Evolutionary conservation across 1,284 basidiomycete genomes (phyloP).

Genomic region (Coniophora puteana): DNA sequence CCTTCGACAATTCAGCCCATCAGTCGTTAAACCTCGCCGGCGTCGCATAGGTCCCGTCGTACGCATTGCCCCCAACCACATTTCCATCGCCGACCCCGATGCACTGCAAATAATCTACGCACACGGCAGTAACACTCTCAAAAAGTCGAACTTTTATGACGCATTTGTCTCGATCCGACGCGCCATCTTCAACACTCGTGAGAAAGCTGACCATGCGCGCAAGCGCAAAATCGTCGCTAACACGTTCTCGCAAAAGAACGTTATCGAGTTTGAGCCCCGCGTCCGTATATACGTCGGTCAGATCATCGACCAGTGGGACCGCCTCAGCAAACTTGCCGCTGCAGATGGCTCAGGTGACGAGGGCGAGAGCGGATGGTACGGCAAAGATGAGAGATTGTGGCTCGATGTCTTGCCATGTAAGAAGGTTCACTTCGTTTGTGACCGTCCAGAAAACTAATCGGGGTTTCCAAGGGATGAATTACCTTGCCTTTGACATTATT

Average conservation of each 20-base stretch:
- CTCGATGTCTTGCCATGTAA: conserved; percentile 71
- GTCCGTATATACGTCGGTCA: conserved; percentile 59
- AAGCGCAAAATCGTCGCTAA: conserved; percentile 89
- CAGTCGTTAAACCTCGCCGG: background rate
- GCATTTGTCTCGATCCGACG: conserved; percentile 71
- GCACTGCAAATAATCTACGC: conserved; percentile 76
- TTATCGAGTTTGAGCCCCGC: conserved; percentile 80
- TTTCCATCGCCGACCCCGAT: conserved; percentile 78
- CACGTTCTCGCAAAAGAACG: conserved; percentile 83
- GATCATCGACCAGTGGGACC: conserved; percentile 77
- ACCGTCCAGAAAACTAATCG: conserved; percentile 17
- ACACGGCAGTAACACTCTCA: conserved; percentile 76
- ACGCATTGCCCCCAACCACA: conserved; percentile 85
- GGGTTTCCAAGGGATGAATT: conserved; percentile 55
- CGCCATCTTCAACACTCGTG: conserved; percentile 84
- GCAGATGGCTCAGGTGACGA: conserved; percentile 56
- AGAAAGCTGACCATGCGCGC: conserved; percentile 77
- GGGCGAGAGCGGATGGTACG: conserved; percentile 65
- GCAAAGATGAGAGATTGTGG: conserved; percentile 60
- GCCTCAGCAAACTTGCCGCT: conserved; percentile 54
- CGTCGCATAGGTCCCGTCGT: conserved; percentile 64
- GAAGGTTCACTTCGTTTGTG: conserved; percentile 18
- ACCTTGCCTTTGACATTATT: conserved; percentile 88
- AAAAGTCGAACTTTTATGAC: conserved; percentile 81
- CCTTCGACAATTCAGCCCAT: background rate